Evolutionary conservation across 441 rosid species (phyloP).

Genomic region (Iberis amara): DNA sequence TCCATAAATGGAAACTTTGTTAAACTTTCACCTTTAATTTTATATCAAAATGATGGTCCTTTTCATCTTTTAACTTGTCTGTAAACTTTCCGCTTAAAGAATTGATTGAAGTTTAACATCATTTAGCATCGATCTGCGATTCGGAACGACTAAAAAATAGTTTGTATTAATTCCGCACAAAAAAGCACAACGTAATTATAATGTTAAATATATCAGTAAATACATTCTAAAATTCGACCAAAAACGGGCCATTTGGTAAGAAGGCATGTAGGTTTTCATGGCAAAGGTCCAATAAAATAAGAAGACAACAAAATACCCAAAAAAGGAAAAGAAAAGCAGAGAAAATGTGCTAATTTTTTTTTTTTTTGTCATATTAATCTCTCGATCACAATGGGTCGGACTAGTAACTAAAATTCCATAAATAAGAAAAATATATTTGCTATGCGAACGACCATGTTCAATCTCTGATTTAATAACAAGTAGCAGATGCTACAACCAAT

Average conservation of each 20-base stretch:
- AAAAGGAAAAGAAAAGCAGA: constrained; percentile 2
- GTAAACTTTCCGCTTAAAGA: constrained; percentile 21
- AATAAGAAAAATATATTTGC: no score
- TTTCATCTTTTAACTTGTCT: constrained; percentile 12
- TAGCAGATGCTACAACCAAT: no score
- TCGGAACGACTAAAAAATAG: constrained; percentile 6
- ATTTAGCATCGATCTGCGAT: constrained; percentile 18
- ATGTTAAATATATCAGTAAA: no score
- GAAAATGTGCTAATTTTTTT: background rate
- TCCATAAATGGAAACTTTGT: constrained; percentile 33
- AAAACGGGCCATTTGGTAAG: constrained; percentile 15
- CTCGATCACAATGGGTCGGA: no score
- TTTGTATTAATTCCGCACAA: constrained; percentile 5
- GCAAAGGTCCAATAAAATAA: constrained; percentile 21
- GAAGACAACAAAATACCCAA: constrained; percentile 12
- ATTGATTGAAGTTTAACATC: constrained; percentile 16
- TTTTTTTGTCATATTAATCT: no score
- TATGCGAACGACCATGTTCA: no score
- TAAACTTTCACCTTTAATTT: constrained; percentile 22
- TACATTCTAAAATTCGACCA: background rate
- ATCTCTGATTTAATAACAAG: no score
- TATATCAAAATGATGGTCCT: constrained; percentile 25
- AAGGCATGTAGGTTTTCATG: constrained; percentile 15
- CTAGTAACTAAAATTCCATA: no score
- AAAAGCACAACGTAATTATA: no score